A percentile compares a stretch with the other conserved stretches of the same genome.
phyloP scores from a whole-genome alignment of 129 eudicot species.

The Centrapalus pauciflorus region DNA sequence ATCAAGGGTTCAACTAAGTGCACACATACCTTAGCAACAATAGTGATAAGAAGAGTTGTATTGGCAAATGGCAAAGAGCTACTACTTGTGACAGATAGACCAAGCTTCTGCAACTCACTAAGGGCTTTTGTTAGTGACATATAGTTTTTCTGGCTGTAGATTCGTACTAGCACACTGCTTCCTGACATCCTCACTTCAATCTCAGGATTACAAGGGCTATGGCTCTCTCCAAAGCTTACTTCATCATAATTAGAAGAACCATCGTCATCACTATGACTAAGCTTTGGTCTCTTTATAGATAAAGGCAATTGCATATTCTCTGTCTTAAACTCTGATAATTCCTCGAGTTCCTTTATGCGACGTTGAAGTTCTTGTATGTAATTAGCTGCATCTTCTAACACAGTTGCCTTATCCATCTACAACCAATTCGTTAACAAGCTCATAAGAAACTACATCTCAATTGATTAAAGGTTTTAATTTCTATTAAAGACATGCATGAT shows the following conservation, averaged over 20 bases:
- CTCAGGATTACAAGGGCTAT: slow-evolving; percentile 10
- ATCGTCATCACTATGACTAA: not conserved
- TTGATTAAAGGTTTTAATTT: not conserved
- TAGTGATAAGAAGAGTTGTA: slow-evolving; percentile 18
- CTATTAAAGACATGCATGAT: not conserved
- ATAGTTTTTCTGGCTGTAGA: slow-evolving; percentile 14
- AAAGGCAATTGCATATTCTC: not conserved
- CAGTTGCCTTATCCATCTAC: slow-evolving; percentile 40
- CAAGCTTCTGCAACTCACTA: slow-evolving; percentile 30
- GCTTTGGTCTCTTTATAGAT: slow-evolving; percentile 4
- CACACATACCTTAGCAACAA: slow-evolving; percentile 33
- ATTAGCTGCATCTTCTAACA: slow-evolving; percentile 31
- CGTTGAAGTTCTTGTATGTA: slow-evolving; percentile 27
- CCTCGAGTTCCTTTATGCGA: slow-evolving; percentile 25
- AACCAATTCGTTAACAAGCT: not conserved
- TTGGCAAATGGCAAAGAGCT: slow-evolving; percentile 36
- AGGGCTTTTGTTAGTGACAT: slow-evolving; percentile 10
- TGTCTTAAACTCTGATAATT: not conserved
- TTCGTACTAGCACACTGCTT: slow-evolving; percentile 24
- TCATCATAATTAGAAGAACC: slow-evolving; percentile 16
- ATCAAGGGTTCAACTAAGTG: not conserved
- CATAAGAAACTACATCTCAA: not conserved
- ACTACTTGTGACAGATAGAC: slow-evolving; percentile 23
- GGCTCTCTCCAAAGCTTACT: not conserved
- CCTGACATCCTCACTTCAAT: slow-evolving; percentile 27